Evolutionary conservation across 1,284 basidiomycete genomes (phyloP).

Genomic region (Cryptococcus deneoformans): DNA sequence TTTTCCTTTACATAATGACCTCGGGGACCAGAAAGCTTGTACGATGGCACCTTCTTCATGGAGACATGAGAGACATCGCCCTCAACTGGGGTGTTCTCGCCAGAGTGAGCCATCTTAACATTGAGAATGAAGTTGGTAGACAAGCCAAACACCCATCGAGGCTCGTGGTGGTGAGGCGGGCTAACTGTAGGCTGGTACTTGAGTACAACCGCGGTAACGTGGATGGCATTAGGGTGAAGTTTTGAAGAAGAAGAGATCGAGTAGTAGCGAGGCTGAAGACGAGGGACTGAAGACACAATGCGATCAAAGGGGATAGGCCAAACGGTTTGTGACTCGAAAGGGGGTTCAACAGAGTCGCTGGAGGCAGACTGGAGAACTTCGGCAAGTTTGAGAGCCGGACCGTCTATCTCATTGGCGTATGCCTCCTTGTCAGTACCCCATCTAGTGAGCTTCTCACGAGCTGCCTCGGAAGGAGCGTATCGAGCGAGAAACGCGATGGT

Average conservation of each 20-base stretch:
- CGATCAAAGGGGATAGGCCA: constrained; percentile 90
- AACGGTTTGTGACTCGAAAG: constrained; percentile 69
- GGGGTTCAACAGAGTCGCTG: constrained; percentile 63
- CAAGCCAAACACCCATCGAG: constrained; percentile 70
- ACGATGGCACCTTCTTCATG: constrained; percentile 59
- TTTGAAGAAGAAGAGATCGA: constrained; percentile 98
- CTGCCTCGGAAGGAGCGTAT: constrained; percentile 79
- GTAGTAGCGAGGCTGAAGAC: constrained; percentile 95
- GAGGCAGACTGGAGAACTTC: constrained; percentile 85
- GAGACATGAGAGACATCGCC: constrained; percentile 40
- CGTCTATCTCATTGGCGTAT: constrained; percentile 70
- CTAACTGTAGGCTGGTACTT: constrained; percentile 73
- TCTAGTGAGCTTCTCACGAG: constrained; percentile 68
- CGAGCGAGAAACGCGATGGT: constrained; percentile 82
- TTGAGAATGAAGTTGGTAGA: constrained; percentile 91
- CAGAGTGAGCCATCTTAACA: constrained; percentile 73
- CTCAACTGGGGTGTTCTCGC: constrained; percentile 51
- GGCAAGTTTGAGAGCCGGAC: constrained; percentile 82
- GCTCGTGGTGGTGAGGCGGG: constrained; percentile 51
- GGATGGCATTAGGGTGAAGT: constrained; percentile 79
- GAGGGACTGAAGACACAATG: constrained; percentile 86
- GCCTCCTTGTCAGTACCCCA: constrained; percentile 84
- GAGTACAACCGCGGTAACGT: constrained; percentile 92
- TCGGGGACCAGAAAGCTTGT: constrained; percentile 85
- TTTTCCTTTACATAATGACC: constrained; percentile 66